Base-by-base conservation (phyloP, 306 rosid species). In the Corylus avellana region DNA sequence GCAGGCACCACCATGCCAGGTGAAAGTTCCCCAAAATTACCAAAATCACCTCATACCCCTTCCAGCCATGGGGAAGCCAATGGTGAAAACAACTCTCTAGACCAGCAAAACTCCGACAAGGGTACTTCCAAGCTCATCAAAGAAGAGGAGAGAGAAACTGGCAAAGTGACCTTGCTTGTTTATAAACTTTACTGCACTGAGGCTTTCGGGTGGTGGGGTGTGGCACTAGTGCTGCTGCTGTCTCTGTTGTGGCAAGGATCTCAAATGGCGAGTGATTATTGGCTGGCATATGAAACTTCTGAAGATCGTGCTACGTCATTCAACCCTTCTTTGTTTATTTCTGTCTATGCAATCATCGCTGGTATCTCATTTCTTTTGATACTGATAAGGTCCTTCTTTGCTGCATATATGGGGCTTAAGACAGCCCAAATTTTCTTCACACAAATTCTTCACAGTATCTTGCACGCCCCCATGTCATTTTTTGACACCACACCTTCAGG, bases 401-500 rank as follows among this genome's bases (percentile, higher is more conserved):
- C 85, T 22, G 79, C 89, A 4, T 1, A 80, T 59, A 17, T 92
- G 83, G 99, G 99, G 81, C 94, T 95, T 37, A 86, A 80, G 84
- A 93, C 99, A 1, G 91, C 97, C 51, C 93, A 87, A 49, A 64
- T 83, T 78, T 95, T 91, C 90, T 95, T 95, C 89, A 27, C 84
- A 6, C 89, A 88, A 81, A 95, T 93, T 79, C 91, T 95, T 68
- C 56, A 79, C 74, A 78, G 98, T 90, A 89, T 95, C 85, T 84
- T 93, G 69, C 99, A 89, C 85, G 99, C 99, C 42, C 99, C 98
- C 75, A 93, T 95, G 98, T 86, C 99, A 71, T 95, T 95, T 88
- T 95, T 92, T 39, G 99, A 95, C 75, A 95, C 99, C 25, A 95
- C 99, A 25, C 99, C 99, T 79, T 95, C 99, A 0, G 99, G 99